Conservation (phyloP, 257 asterid species). For the Solanum tacnaense region DNA sequence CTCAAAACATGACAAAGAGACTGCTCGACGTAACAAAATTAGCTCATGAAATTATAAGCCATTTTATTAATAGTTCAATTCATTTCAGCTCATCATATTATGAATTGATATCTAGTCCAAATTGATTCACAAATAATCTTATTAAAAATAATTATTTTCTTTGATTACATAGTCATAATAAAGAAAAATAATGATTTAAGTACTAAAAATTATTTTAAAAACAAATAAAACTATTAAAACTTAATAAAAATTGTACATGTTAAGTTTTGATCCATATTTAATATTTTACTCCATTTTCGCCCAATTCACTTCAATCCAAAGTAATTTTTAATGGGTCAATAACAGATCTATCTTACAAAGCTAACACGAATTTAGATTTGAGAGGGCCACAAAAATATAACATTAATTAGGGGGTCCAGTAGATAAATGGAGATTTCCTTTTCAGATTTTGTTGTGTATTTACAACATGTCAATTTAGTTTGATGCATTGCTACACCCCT, state of each 20-base stretch:
- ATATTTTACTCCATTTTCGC: too few relatives aligned
- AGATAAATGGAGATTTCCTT: neutral
- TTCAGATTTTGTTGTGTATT: neutral
- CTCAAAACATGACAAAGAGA: neutral
- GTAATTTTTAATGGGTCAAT: neutral
- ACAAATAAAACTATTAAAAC: neutral
- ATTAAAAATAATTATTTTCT: too few relatives aligned
- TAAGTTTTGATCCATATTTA: neutral
- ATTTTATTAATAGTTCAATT: too few relatives aligned
- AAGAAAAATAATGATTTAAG: too few relatives aligned
- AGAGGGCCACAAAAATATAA: neutral
- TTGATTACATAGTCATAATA: neutral
- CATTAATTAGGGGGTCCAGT: neutral
- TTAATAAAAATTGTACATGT: neutral
- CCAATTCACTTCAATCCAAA: neutral
- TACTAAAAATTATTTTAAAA: neutral
- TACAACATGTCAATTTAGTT: neutral
- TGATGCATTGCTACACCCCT: neutral
- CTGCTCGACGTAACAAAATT: neutral
- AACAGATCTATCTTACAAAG: neutral
- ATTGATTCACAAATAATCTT: too few relatives aligned
- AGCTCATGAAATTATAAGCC: too few relatives aligned
- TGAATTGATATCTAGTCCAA: neutral
- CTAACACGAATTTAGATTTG: neutral
- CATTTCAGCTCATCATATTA: neutral